A percentile compares a stretch with the other conserved stretches of the same genome.
These are phyloP conservation scores for Fusarium begoniae DNA, from an alignment of 2,329 filamentous ascomycete species.

Conservation along the genomic window DNA sequence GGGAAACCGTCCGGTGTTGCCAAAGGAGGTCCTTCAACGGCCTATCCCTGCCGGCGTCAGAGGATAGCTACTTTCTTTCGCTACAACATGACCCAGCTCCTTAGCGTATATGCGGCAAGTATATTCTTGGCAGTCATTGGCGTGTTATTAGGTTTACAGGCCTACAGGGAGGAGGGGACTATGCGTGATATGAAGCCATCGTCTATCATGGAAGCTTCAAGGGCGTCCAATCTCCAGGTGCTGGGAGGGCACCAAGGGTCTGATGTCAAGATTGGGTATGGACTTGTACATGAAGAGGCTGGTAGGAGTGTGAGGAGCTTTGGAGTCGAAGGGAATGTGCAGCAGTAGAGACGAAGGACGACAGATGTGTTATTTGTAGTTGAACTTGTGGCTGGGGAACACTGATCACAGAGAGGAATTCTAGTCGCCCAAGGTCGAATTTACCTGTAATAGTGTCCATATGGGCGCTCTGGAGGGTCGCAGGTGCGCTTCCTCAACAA, in stretches of 20 bases:
- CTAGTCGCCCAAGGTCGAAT: not conserved
- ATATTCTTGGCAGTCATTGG: not conserved
- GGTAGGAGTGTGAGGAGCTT: not conserved
- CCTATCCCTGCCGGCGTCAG: not conserved
- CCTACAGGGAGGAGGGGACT: not conserved
- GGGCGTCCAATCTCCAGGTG: not conserved
- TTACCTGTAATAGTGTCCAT: not conserved
- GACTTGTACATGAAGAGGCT: not conserved
- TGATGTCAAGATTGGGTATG: not conserved
- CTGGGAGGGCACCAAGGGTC: accelerated
- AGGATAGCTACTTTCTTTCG: not conserved
- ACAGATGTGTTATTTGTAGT: too few species aligned
- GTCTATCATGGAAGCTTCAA: not conserved
- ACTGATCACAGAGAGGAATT: too few species aligned
- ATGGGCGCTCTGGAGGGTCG: not conserved
- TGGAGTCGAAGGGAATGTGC: not conserved
- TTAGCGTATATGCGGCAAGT: not conserved
- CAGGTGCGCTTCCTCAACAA: too few species aligned
- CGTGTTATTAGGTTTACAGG: accelerated
- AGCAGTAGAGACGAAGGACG: not conserved
- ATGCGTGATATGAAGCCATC: slow-evolving; percentile 23
- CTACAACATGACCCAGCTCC: not conserved
- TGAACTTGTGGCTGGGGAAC: too few species aligned
- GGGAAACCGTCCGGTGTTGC: not conserved
- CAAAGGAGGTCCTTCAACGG: not conserved